Evolutionary conservation across 768 basidiomycete species (phyloP).

Genomic region (Guyanaporus albipodus): DNA sequence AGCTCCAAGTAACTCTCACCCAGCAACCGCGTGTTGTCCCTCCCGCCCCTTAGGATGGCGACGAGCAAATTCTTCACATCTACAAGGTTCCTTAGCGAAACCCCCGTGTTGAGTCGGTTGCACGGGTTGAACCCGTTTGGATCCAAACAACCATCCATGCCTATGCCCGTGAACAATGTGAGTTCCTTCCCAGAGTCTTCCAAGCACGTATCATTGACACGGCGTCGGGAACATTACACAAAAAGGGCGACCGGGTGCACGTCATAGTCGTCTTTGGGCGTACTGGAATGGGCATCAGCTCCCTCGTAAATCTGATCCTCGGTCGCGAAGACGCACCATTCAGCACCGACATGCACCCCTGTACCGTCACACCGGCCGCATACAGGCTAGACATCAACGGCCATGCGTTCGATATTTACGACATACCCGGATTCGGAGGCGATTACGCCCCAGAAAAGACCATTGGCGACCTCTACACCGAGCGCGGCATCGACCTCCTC

Average conservation of each 20-base stretch:
- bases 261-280: constrained; percentile 33
- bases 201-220: not conserved
- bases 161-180: constrained; percentile 31
- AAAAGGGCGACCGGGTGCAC: constrained; percentile 29
- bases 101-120: constrained; percentile 19
- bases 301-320: constrained; percentile 30
- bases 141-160: constrained; percentile 16
- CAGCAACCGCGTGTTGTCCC: constrained; percentile 13
- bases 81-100: constrained; percentile 22
- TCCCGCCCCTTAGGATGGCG: constrained; percentile 18
- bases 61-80: constrained; percentile 20
- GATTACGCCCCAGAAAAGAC: constrained; percentile 21
- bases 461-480: constrained; percentile 28
- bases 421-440: constrained; percentile 27
- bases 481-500: constrained; percentile 31
- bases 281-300: constrained; percentile 32
- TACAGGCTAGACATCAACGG: constrained; percentile 30
- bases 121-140: constrained; percentile 27
- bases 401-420: constrained; percentile 30
- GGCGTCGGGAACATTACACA: no score
- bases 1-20: constrained; percentile 12
- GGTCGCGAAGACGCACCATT: constrained; percentile 32
- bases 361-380: constrained; percentile 20
- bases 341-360: constrained; percentile 31
- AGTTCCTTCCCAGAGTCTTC: constrained; percentile 2